phyloP scores from a whole-genome alignment of 192 early-diverging fungal genomes.

The Backusella parvicylindrica region DNA sequence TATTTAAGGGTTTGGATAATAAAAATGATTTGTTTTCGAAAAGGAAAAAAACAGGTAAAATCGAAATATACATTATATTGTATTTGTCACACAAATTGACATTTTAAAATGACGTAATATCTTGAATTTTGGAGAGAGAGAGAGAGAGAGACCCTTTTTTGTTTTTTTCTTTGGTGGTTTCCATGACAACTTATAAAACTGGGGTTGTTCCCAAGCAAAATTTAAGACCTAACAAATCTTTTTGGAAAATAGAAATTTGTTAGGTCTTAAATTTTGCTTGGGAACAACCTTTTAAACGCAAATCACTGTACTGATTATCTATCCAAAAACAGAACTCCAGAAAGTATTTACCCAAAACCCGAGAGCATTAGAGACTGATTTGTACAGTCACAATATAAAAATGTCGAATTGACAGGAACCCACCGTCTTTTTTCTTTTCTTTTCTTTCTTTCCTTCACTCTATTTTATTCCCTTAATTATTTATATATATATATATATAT shows the following conservation, averaged over 20 bases:
- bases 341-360: not conserved
- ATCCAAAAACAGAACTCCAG: not conserved
- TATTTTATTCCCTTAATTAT: not conserved
- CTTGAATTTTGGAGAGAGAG: no score
- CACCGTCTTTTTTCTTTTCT: slow-evolving; percentile 1
- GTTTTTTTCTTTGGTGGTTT: no score
- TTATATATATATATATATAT: no score
- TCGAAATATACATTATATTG: not conserved
- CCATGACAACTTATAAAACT: no score
- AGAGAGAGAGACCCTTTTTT: no score
- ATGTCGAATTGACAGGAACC: not conserved
- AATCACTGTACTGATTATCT: not conserved
- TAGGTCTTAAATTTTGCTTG: no score
- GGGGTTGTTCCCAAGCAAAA: no score
- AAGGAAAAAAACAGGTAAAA: not conserved
- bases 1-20: not conserved
- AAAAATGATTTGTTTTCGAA: not conserved
- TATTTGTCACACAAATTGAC: not conserved
- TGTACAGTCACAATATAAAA: not conserved
- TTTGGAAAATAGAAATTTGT: not conserved
- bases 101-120: not conserved
- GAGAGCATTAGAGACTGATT: not conserved
- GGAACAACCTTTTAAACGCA: no score
- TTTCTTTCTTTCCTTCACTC: slow-evolving; percentile 1
- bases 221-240: not conserved